Percentiles rank a stretch among this genome's conserved stretches.
These are phyloP conservation scores for Phlebopus sp. DNA, from an alignment of 1,284 basidiomycete species.

Conservation along the genomic window DNA sequence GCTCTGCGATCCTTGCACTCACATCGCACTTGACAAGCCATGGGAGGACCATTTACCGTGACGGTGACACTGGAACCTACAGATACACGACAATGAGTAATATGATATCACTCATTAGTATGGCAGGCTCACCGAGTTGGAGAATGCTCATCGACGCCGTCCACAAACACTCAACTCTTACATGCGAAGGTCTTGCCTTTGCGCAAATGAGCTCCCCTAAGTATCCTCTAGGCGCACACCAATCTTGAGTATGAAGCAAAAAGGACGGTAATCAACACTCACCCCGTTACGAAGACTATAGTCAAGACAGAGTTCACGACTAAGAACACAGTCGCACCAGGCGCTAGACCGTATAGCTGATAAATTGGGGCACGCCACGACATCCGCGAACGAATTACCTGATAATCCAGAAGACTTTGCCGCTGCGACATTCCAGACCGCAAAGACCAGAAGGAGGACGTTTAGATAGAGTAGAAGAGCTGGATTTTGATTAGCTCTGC, in stretches of 20 bases:
- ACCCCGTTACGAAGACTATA: slow-evolving; percentile 48
- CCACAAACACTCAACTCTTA: slow-evolving; percentile 55
- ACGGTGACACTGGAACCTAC: slow-evolving; percentile 46
- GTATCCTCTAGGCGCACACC: slow-evolving; percentile 20
- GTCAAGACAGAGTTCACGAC: slow-evolving; percentile 47
- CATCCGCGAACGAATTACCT: slow-evolving; percentile 32
- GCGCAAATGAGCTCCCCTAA: slow-evolving; percentile 39
- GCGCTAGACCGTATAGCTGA: slow-evolving; percentile 31
- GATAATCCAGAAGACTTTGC: slow-evolving; percentile 34
- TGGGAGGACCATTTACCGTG: slow-evolving; percentile 40
- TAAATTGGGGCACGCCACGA: neutral
- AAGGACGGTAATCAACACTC: slow-evolving; percentile 24
- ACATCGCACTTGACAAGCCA: slow-evolving; percentile 40
- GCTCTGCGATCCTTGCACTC: slow-evolving; percentile 14
- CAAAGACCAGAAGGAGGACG: slow-evolving; percentile 50
- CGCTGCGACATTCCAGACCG: slow-evolving; percentile 54
- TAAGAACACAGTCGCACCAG: slow-evolving; percentile 49
- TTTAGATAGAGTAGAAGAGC: slow-evolving; percentile 53
- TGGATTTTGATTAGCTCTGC: slow-evolving; percentile 22
- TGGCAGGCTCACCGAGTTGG: slow-evolving; percentile 43
- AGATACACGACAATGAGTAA: slow-evolving; percentile 2
- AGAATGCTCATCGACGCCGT: slow-evolving; percentile 44
- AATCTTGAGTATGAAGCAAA: neutral
- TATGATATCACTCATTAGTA: neutral
- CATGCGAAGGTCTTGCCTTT: slow-evolving; percentile 37